Evolutionary conservation across 2,329 filamentous ascomycete species (phyloP), one percentile per base, ranked within the genome.

Genomic region (Colletotrichum sp.): DNA sequence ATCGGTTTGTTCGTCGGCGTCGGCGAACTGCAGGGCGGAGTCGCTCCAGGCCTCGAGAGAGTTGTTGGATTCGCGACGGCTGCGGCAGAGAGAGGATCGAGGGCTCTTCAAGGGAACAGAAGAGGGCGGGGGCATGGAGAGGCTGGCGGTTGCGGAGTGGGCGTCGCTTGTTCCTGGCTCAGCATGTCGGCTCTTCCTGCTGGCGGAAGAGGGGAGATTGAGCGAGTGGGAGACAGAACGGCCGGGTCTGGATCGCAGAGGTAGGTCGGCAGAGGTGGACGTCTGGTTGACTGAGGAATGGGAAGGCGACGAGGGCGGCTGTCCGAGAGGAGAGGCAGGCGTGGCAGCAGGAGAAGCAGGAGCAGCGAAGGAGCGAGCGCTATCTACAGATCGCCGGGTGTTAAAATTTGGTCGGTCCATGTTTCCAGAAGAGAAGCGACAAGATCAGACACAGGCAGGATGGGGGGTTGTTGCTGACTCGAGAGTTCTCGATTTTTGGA

Each of bases 71-170:
- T 87, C 83, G 82, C 87, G 80, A 82, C 89, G 82, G 81, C 84
- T 83, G 80, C 86, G 82, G 78, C 87, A 77, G 79, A 84, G 83
- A 57, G 85, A 84, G 67, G 86, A 83, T 77, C 86, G 84, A 77
- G 88, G 85, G 71, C 84, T 85, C 75, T 83, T 87, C 71, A 88
- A 80, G 15, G 88, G 84, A 77, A 83, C 82, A 29, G 85, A 80
- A 22, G 85, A 82, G 34, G 89, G 88, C 73, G 91, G 89, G 52
- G 92, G 91, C 90, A 94, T 93, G 78, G 91, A 93, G 77, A 93
- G 87, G 82, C 88, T 93, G 72, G 92, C 88, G 81, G 89, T 88
- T 74, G 92, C 91, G 77, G 90, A 88, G 82, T 90, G 88, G 77
- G 88, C 87, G 72, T 89, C 88, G 76, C 89, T 90, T 34, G 89